Evolutionary conservation across 129 eudicot genomes (phyloP).

Genomic region (Centrapalus pauciflorus): DNA sequence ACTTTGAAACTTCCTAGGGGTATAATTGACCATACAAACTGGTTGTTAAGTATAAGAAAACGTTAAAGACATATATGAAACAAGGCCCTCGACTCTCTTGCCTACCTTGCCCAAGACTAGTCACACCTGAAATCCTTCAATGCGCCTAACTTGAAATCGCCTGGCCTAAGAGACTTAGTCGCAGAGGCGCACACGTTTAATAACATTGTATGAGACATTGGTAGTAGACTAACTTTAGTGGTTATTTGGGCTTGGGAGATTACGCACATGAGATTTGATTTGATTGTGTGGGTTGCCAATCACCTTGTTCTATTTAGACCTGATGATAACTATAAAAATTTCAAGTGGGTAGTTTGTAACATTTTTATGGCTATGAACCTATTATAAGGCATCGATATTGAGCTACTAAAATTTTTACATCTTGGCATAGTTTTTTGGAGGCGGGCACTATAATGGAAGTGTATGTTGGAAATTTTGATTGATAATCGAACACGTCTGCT

Average conservation of each 20-base stretch:
- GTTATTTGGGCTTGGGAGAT: background rate
- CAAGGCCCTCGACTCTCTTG: too few species aligned
- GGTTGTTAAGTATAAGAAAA: too few species aligned
- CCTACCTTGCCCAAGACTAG: too few species aligned
- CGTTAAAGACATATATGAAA: too few species aligned
- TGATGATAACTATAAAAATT: background rate
- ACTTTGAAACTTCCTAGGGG: too few species aligned
- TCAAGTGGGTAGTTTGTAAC: background rate
- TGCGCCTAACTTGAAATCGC: too few species aligned
- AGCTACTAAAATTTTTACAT: background rate
- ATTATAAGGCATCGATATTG: background rate
- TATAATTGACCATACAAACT: too few species aligned
- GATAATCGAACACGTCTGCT: background rate
- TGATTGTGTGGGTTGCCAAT: slow-evolving; percentile 3
- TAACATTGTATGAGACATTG: too few species aligned
- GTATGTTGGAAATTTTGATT: background rate
- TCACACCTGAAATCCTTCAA: too few species aligned
- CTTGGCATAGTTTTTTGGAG: background rate
- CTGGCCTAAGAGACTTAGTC: too few species aligned
- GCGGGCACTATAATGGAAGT: slow-evolving; percentile 1
- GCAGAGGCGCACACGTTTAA: too few species aligned
- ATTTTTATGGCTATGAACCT: background rate
- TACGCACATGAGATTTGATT: slow-evolving; percentile 13
- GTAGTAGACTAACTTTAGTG: too few species aligned
- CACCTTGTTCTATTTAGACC: background rate